Evolutionary conservation across 108 stramenopile genomes (phyloP).

Genomic region (Schizochytrium sp.): DNA sequence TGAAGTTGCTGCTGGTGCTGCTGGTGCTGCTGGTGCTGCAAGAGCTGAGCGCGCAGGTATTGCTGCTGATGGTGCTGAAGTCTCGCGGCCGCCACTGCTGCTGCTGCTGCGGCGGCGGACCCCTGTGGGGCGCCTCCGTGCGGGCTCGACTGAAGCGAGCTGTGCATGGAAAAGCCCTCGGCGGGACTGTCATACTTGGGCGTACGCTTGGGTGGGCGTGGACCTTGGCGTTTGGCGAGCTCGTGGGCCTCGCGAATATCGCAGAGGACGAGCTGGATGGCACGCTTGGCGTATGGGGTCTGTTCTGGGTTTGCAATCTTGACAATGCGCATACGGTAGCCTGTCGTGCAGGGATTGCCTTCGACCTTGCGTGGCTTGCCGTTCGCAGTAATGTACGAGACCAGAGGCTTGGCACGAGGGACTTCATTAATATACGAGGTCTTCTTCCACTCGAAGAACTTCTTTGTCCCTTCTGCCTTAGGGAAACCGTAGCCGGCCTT

Average conservation of each 20-base stretch:
- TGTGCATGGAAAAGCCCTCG: neutral
- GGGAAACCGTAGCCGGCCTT: constrained; percentile 2
- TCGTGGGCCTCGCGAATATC: neutral
- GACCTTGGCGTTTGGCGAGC: neutral
- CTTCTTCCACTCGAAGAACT: constrained; percentile 16
- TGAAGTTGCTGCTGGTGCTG: neutral
- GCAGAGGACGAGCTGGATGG: neutral
- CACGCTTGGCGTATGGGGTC: neutral
- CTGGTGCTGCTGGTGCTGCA: neutral
- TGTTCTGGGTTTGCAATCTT: neutral
- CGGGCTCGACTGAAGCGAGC: neutral
- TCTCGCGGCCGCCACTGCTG: neutral
- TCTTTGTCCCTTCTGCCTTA: neutral
- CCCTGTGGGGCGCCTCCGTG: no score
- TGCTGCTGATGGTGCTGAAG: neutral
- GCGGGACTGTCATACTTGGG: neutral
- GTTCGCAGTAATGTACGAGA: neutral
- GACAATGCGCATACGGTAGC: constrained; percentile 14
- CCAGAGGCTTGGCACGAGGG: neutral
- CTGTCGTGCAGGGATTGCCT: neutral
- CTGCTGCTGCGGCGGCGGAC: neutral
- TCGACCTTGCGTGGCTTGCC: neutral
- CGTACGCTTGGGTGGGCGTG: neutral
- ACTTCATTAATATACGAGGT: neutral
- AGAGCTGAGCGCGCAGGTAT: neutral